These are phyloP conservation scores for Liquidambar formosana DNA, from an alignment of 164 flowering plant genomes.

Conservation along the genomic window DNA sequence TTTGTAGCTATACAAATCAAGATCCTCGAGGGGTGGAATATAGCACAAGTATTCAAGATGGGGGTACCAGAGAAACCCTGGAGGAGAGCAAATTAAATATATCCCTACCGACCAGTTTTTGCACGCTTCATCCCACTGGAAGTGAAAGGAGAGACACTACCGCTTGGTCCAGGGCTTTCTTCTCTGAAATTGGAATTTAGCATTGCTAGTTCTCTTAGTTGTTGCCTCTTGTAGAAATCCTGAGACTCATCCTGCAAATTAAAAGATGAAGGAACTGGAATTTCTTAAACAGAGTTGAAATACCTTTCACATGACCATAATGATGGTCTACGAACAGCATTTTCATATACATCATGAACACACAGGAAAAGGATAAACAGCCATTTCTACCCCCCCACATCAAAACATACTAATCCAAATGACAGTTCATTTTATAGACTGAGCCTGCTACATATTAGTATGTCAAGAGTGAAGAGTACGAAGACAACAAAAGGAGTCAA, in stretches of 20 bases:
- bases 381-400: no score
- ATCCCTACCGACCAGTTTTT: conserved; percentile 63
- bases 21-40: background rate
- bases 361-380: no score
- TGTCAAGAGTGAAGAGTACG: no score
- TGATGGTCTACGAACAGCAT: no score
- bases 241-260: conserved; percentile 84
- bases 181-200: conserved; percentile 92
- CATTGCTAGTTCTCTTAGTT: conserved; percentile 81
- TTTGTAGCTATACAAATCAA: background rate
- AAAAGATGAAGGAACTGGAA: conserved; percentile 11
- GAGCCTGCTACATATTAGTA: no score
- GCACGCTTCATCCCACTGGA: conserved; percentile 94
- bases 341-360: no score
- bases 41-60: background rate
- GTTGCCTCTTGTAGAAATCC: conserved; percentile 89
- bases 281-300: background rate
- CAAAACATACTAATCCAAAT: no score
- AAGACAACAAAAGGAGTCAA: no score
- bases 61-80: background rate
- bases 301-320: no score
- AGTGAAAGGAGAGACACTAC: conserved; percentile 92
- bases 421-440: no score
- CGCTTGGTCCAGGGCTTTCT: conserved; percentile 93
- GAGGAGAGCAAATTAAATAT: background rate